These are phyloP conservation scores for Endotrypanum monterogeii DNA, from an alignment of 208 protist genomes.

Conservation along the genomic window DNA sequence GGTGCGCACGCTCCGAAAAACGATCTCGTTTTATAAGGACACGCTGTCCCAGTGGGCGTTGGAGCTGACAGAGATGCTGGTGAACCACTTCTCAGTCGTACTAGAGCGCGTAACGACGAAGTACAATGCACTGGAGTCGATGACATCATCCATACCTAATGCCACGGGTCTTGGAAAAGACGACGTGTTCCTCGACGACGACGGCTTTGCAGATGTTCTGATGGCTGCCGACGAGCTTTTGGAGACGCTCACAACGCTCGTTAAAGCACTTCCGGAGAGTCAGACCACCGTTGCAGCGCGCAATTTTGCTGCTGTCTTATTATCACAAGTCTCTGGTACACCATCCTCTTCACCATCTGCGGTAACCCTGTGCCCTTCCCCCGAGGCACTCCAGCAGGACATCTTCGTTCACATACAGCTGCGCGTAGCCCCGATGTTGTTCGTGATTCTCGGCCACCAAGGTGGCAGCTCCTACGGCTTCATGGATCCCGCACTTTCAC, in stretches of 20 bases:
- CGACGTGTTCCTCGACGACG: constrained; percentile 42
- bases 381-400: constrained; percentile 30
- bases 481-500: constrained; percentile 81
- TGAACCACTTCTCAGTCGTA: constrained; percentile 73
- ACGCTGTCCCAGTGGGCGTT: constrained; percentile 89
- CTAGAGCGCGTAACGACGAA: constrained; percentile 51
- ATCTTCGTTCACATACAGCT: constrained; percentile 72
- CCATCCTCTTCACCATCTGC: not conserved
- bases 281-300: constrained; percentile 8
- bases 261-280: constrained; percentile 63
- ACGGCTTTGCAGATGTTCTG: constrained; percentile 60
- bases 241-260: constrained; percentile 78
- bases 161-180: not conserved
- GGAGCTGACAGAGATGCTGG: constrained; percentile 80
- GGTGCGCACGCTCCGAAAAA: constrained; percentile 87
- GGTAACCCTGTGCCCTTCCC: not conserved
- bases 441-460: constrained; percentile 63
- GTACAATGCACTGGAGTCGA: constrained; percentile 50
- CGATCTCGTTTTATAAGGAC: constrained; percentile 82
- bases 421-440: constrained; percentile 71
- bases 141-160: not conserved
- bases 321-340: constrained; percentile 7
- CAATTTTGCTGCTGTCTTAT: constrained; percentile 10
- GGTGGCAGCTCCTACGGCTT: constrained; percentile 79
- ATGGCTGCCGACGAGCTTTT: constrained; percentile 85